These are phyloP conservation scores for Apodospora peruviana DNA, from an alignment of 495 filamentous ascomycete genomes.

Conservation along the genomic window DNA sequence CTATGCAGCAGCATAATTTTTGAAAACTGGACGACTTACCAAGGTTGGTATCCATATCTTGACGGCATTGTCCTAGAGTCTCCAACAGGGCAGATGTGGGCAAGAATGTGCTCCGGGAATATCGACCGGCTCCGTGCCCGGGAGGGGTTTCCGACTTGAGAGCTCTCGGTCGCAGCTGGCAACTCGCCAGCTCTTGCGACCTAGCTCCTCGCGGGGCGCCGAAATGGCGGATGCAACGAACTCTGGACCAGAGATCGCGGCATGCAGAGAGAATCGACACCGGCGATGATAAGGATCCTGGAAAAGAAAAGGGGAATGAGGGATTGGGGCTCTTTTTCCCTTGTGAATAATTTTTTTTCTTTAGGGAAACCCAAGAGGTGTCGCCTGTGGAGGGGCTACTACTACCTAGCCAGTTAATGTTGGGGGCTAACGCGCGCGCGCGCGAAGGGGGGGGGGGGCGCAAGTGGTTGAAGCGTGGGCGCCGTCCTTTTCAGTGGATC, in stretches of 20 bases:
- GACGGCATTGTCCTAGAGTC: conserved; percentile 22
- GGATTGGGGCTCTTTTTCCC: neutral
- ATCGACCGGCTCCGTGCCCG: neutral
- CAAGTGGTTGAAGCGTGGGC: conserved; percentile 1
- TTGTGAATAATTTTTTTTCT: neutral
- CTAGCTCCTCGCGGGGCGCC: conserved; percentile 24
- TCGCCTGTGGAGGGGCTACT: neutral
- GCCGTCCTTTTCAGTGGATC: neutral
- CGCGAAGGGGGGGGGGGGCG: neutral
- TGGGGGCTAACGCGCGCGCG: conserved; percentile 4
- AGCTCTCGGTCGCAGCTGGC: neutral
- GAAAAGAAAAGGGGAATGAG: neutral
- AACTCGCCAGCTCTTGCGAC: conserved; percentile 3
- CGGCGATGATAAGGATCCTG: neutral
- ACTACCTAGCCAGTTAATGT: neutral
- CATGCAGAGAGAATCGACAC: conserved; percentile 17
- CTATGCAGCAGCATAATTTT: neutral
- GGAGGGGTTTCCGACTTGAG: neutral
- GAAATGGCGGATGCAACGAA: conserved; percentile 19
- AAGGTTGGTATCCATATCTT: conserved; percentile 24
- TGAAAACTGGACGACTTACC: too few relatives aligned
- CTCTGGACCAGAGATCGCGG: conserved; percentile 11
- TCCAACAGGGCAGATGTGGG: too few relatives aligned
- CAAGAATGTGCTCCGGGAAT: neutral
- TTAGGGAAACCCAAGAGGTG: neutral